Base-by-base conservation (phyloP, 768 basidiomycete genomes). In the Agaricus blazei region DNA sequence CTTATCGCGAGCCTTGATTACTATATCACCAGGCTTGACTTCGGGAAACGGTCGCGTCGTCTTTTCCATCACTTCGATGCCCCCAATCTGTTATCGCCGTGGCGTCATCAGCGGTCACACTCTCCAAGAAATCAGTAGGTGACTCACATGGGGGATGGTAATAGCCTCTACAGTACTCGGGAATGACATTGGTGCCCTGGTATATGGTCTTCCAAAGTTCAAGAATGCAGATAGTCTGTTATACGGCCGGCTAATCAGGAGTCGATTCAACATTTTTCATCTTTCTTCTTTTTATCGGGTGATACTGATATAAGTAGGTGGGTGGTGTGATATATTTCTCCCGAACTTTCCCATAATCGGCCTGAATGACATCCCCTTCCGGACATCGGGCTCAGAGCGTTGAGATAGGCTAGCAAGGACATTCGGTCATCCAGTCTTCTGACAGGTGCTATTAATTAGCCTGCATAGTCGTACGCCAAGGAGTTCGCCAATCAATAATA, bases 11-110 rank as follows among this genome's bases (percentile, higher is more conserved):
- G 72, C 77, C 66, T 73, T 73, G 72, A 79, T 74, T 19, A 78
- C 71, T 52, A 93, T 67, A 66, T 94, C 79, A 3, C 74, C 78
- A 0, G 84, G 77, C 6, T 75, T 74, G 9, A 80, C 79, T 59
- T 75, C 68, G 1, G 90, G 89, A 60, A 91, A 87, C 1, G 87
- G 83, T n/a, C 87, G 68, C 3, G 69, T 73, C 6, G 76, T 79
- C 65, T 85, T 83, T 63, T 90, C 78, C 34, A 94, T 74, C 36
- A 90, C 88, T 50, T 95, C 90, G 28, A 86, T 67, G 5, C 83
- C 89, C 4, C 93, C 96, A 6, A 75, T 81, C 77, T 79, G 54
- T 45, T 24, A 31, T 37, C 47, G 34, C 34, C 1, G 51, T 50
- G 28, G 29, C 29, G 47, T 36, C 36, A 45, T 31, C 42, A 23